Conservation (phyloP, 441 rosid species). For the Mallotus repandus region DNA sequence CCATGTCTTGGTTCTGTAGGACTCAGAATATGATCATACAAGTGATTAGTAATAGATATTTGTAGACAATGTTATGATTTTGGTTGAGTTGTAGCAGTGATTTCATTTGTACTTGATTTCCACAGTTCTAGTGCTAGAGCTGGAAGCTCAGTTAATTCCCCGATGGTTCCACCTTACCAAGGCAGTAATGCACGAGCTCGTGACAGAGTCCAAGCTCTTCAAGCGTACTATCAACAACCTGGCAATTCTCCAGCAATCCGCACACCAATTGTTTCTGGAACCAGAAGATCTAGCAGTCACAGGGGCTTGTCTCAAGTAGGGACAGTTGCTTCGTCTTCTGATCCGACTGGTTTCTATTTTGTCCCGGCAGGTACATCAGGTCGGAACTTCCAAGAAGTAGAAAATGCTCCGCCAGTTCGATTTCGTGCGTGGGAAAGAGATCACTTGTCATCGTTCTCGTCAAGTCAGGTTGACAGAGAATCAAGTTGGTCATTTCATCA, state of each 20-base stretch:
- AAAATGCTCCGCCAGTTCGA: conserved; percentile 37
- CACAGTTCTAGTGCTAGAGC: conserved; percentile 65
- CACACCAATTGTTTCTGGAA: conserved; percentile 46
- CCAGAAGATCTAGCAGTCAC: conserved; percentile 51
- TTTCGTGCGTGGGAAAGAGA: conserved; percentile 83
- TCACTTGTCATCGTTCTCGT: conserved; percentile 50
- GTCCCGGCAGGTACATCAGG: conserved; percentile 53
- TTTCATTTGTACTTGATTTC: conserved; percentile 11
- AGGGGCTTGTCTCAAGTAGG: conserved; percentile 62
- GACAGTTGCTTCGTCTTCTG: conserved; percentile 67
- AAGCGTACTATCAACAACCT: conserved; percentile 88
- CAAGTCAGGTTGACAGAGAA: conserved; percentile 70
- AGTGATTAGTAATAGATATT: too few species aligned
- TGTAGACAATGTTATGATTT: background rate
- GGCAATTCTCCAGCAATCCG: conserved; percentile 49
- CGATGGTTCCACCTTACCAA: conserved; percentile 72
- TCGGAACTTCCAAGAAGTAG: conserved; percentile 57
- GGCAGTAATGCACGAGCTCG: conserved; percentile 83
- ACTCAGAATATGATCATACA: background rate
- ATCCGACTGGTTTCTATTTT: conserved; percentile 73
- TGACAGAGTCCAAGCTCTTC: conserved; percentile 87
- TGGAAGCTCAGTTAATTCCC: conserved; percentile 67
- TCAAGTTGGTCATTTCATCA: conserved; percentile 61
- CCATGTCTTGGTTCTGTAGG: background rate
- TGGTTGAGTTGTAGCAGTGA: background rate